A percentile compares a stretch with the other conserved stretches of the same genome.
Conservation (phyloP, 1,284 basidiomycete genomes). For the Cerioporus squamosus region DNA sequence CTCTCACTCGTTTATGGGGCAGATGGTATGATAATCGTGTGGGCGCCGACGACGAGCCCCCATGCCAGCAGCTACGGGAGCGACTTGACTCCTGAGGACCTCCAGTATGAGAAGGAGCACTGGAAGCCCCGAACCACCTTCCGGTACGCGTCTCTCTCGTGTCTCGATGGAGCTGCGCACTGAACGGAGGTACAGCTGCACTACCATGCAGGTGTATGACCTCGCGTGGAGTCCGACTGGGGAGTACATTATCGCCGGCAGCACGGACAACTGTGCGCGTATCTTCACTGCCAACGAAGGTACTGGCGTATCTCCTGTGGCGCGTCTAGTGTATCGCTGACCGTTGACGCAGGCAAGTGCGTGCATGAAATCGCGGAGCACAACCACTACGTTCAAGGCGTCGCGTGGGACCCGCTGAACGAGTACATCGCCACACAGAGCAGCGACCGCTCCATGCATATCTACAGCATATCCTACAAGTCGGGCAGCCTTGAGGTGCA, state of each 20-base stretch:
- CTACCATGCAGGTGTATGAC: conserved; percentile 96
- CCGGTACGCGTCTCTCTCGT: conserved; percentile 51
- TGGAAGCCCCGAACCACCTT: conserved; percentile 94
- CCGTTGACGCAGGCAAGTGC: conserved; percentile 63
- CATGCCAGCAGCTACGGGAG: conserved; percentile 77
- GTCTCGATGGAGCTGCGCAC: neutral
- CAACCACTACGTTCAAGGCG: conserved; percentile 93
- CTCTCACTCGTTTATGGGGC: neutral
- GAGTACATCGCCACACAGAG: conserved; percentile 95
- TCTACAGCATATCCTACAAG: conserved; percentile 81
- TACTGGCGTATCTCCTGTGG: conserved; percentile 32
- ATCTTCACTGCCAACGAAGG: conserved; percentile 83
- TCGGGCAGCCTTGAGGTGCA: conserved; percentile 85
- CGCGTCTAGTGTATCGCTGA: conserved; percentile 9
- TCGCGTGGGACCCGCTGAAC: conserved; percentile 95
- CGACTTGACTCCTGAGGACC: conserved; percentile 74
- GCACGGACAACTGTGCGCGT: conserved; percentile 94
- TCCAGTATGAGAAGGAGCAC: conserved; percentile 90
- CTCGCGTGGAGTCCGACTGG: conserved; percentile 97
- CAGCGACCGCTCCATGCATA: conserved; percentile 90
- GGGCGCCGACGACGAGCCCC: conserved; percentile 83
- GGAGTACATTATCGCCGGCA: conserved; percentile 92
- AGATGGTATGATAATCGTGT: conserved; percentile 98
- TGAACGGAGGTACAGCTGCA: conserved; percentile 53
- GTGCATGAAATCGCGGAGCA: conserved; percentile 89